Percentiles rank a stretch among this genome's conserved stretches.
Conservation (phyloP, 768 basidiomycete species). For the Thelephora ganbajun region DNA sequence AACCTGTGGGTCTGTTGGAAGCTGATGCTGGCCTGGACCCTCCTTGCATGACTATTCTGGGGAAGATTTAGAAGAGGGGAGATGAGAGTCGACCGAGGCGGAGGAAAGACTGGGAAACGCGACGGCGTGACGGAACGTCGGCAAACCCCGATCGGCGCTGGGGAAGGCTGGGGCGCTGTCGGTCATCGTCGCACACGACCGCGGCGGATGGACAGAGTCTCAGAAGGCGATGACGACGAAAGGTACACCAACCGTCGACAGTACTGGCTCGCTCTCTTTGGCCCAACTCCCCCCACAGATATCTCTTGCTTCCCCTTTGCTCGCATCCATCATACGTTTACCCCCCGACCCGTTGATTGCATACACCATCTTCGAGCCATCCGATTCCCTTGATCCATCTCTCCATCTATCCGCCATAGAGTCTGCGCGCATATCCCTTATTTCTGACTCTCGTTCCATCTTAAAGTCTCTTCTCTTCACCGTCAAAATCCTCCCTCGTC, state of each 20-base stretch:
- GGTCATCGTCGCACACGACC: not conserved
- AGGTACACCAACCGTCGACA: conserved; percentile 19
- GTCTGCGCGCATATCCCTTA: conserved; percentile 34
- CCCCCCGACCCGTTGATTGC: conserved; percentile 28
- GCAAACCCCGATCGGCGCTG: not conserved
- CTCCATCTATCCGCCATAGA: conserved; percentile 34
- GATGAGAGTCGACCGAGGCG: not conserved
- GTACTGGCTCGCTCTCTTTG: conserved; percentile 16
- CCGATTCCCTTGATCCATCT: conserved; percentile 8
- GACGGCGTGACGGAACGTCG: not conserved
- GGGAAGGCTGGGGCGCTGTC: not conserved
- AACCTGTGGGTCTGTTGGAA: conserved; percentile 41
- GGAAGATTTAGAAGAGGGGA: not conserved
- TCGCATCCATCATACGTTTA: conserved; percentile 33
- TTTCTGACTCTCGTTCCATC: conserved; percentile 24
- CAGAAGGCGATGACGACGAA: not conserved
- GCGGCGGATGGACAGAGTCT: not conserved
- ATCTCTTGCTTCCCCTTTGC: conserved; percentile 24
- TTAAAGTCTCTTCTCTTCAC: conserved; percentile 37
- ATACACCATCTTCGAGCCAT: conserved; percentile 30
- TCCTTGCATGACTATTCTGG: conserved; percentile 29
- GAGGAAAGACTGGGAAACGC: not conserved
- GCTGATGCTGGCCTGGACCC: conserved; percentile 45
- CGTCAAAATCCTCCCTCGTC: conserved; percentile 29
- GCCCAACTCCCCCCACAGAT: conserved; percentile 18